These are phyloP conservation scores for Wickerhamiella sergipiensis DNA, from an alignment of 805 yeast species.

Conservation along the genomic window DNA sequence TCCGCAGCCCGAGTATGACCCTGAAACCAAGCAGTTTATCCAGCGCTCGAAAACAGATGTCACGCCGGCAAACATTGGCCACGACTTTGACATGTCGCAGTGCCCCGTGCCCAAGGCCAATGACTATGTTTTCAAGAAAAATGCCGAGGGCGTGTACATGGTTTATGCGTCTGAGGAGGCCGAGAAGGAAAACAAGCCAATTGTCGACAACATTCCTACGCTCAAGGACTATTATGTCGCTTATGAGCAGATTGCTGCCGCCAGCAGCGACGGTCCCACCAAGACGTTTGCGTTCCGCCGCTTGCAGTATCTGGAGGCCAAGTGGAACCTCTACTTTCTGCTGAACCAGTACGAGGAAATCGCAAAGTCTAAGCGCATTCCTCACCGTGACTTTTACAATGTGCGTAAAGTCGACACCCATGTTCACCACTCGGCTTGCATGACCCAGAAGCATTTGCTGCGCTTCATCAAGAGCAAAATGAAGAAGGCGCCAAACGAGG, in stretches of 20 bases:
- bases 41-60: constrained; percentile 23
- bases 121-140: constrained; percentile 31
- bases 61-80: constrained; percentile 29
- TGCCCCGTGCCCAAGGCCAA: constrained; percentile 40
- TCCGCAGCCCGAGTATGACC: constrained; percentile 78
- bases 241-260: constrained; percentile 52
- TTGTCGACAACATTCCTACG: constrained; percentile 55
- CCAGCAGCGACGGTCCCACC: constrained; percentile 89
- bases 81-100: constrained; percentile 44
- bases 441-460: constrained; percentile 93
- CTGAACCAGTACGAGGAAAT: constrained; percentile 89
- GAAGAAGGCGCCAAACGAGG: constrained; percentile 73
- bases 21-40: constrained; percentile 38
- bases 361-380: constrained; percentile 78
- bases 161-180: constrained; percentile 30
- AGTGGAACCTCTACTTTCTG: constrained; percentile 83
- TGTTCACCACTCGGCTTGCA: constrained; percentile 97
- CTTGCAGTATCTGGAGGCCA: constrained; percentile 85
- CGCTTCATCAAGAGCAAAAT: constrained; percentile 91
- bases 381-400: constrained; percentile 94
- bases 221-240: constrained; percentile 77
- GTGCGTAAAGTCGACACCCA: constrained; percentile 96
- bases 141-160: constrained; percentile 59
- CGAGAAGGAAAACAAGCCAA: constrained; percentile 16
- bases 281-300: constrained; percentile 93